These are phyloP conservation scores for Scheffersomyces quercinus DNA, from an alignment of 1,139 yeast genomes.

Conservation along the genomic window DNA sequence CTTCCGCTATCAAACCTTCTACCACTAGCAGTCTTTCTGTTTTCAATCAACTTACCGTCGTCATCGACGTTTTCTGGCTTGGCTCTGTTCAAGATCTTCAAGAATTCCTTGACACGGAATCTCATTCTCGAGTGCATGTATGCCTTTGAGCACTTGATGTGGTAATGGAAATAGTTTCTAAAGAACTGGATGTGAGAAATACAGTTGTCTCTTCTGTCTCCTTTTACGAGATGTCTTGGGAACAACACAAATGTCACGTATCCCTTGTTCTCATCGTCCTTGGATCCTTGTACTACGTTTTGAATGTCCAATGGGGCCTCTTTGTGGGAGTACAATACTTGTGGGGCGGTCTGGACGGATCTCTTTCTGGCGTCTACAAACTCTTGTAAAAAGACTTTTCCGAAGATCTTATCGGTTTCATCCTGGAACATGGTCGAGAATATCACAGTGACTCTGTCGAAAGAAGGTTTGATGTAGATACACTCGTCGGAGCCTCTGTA, in stretches of 20 bases:
- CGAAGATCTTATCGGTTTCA: slow-evolving; percentile 94
- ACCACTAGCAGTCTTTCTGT: slow-evolving; percentile 81
- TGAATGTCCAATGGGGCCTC: slow-evolving; percentile 92
- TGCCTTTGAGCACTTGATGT: slow-evolving; percentile 96
- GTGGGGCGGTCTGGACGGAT: slow-evolving; percentile 97
- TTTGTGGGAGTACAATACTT: slow-evolving; percentile 83
- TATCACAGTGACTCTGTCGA: slow-evolving; percentile 94
- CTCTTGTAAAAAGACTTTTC: slow-evolving; percentile 94
- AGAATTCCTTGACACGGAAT: slow-evolving; percentile 87
- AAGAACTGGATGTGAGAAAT: slow-evolving; percentile 88
- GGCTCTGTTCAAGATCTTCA: slow-evolving; percentile 94
- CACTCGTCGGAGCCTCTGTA: slow-evolving; percentile 89
- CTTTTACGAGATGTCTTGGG: slow-evolving; percentile 71
- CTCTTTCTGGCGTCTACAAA: slow-evolving; percentile 96
- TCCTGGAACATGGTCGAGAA: slow-evolving; percentile 94
- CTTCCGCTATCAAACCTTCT: slow-evolving; percentile 57
- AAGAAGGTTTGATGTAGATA: slow-evolving; percentile 86
- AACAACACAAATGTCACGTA: slow-evolving; percentile 76
- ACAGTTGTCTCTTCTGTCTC: slow-evolving; percentile 77
- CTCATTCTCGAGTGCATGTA: slow-evolving; percentile 99
- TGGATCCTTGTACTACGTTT: slow-evolving; percentile 39
- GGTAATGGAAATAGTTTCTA: slow-evolving; percentile 97
- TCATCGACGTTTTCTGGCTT: slow-evolving; percentile 88
- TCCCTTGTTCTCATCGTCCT: slow-evolving; percentile 59
- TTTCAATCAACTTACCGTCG: slow-evolving; percentile 57